Evolutionary conservation across 495 filamentous ascomycete species (phyloP), one percentile per base, ranked within the genome.

Genomic region (Trichoderma asperelloides): DNA sequence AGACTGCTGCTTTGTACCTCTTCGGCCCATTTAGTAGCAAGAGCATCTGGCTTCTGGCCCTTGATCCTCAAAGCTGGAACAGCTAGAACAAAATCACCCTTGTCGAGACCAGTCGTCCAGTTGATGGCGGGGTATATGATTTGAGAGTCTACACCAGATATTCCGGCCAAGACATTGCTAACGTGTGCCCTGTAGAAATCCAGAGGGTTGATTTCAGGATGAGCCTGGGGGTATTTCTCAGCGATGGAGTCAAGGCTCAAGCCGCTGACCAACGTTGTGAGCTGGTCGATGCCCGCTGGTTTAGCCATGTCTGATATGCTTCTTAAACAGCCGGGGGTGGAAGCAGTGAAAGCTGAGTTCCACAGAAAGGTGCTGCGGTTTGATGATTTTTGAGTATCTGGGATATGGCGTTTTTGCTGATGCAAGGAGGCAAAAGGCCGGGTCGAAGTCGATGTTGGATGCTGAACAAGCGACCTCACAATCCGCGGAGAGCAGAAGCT

Each of bases 141-240:
- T 63, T 82, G 82, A 3, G 86, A 71, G 60, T 94, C 89, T 63
- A 94, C 87, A 12, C 86, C 89, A 23, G 88, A 87, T 63, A 89
- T 83, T n/a, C 84, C 79, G n/a, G 84, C 82, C 39, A 98, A 80
- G 40, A 89, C 81, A 57, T 89, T 82, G 66, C 90, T 84, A 69
- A 97, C 87, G 69, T 96, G 91, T 64, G 89, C 85, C 49, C 95
- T 85, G 82, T 94, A 98, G 68, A 96, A 80, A 75, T 98, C 94
- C 67, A 92, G 82, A 27, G 91, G 90, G 80, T 98, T 98, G 72
- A 86, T 68, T 12, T 88, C 82, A 27, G 93, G 91, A 69, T 85
- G 78, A 43, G 81, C 84, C 68, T 80, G 80, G 49, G 85, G 83
- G 69, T 80, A 88, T 64, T 77, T 77, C 39, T 77, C 74, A 62